Percentiles rank a stretch among this genome's conserved stretches.
Evolutionary conservation across 345 rosid genomes (phyloP).

Genomic region (Hibiscus syriacus): DNA sequence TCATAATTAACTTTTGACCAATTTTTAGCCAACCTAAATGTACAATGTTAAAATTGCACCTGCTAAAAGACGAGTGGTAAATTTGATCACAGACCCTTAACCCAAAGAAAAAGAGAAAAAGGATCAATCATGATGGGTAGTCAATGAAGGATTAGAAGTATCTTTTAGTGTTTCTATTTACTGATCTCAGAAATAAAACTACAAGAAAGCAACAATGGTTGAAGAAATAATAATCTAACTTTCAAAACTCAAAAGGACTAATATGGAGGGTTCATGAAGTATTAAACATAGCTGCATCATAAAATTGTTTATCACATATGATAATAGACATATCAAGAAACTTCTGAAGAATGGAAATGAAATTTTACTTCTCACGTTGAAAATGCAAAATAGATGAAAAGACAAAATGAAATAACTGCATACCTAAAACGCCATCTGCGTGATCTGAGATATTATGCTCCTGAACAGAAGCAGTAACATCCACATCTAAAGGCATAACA

Average conservation of each 20-base stretch:
- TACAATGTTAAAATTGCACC: too few species aligned
- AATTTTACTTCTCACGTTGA: neutral
- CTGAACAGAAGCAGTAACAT: constrained; percentile 23
- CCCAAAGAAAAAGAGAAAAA: neutral
- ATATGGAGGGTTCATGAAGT: neutral
- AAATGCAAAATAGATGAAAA: neutral
- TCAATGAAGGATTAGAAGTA: too few species aligned
- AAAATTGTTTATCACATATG: neutral
- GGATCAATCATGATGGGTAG: neutral
- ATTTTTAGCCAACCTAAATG: too few species aligned
- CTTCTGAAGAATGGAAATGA: neutral
- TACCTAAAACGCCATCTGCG: constrained; percentile 46
- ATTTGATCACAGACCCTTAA: too few species aligned
- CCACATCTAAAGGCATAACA: constrained; percentile 24
- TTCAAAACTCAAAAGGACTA: neutral
- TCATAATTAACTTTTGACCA: too few species aligned
- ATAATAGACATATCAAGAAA: neutral
- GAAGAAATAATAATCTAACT: neutral
- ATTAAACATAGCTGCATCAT: neutral
- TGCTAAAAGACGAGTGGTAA: too few species aligned
- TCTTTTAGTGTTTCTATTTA: neutral
- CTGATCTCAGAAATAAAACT: neutral
- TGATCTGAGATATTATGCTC: constrained; percentile 38
- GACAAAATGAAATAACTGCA: neutral
- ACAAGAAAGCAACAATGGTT: neutral